These are phyloP conservation scores for Pestalotiopsis sp. DNA, from an alignment of 2,329 filamentous ascomycete species.

Conservation along the genomic window DNA sequence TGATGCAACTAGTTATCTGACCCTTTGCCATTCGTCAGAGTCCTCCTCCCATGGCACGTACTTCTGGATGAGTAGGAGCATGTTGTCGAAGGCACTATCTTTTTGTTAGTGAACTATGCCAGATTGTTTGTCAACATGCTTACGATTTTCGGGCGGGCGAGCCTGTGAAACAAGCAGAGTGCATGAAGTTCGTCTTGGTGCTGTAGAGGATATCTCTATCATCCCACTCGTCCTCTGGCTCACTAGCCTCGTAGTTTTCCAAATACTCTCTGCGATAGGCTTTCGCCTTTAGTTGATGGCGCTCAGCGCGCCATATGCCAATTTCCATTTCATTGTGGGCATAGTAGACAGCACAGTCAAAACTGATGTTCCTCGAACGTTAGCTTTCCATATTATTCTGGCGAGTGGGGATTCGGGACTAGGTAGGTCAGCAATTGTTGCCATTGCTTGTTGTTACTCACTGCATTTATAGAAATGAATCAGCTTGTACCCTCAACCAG, in stretches of 20 bases:
- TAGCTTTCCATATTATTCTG: too few species aligned
- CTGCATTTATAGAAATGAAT: too few species aligned
- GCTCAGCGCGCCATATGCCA: slow-evolving; percentile 18
- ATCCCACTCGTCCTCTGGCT: slow-evolving; percentile 24
- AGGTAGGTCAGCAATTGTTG: too few species aligned
- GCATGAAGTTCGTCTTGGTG: slow-evolving; percentile 20
- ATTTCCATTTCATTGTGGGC: slow-evolving; percentile 23
- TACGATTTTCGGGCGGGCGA: slow-evolving; percentile 2
- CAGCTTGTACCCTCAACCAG: too few species aligned
- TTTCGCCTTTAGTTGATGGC: slow-evolving; percentile 18
- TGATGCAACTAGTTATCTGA: too few species aligned
- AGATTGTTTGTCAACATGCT: neutral
- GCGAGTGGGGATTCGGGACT: too few species aligned
- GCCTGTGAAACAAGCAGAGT: slow-evolving; percentile 14
- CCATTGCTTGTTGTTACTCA: too few species aligned
- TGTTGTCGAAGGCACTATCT: neutral
- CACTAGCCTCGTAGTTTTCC: slow-evolving; percentile 18
- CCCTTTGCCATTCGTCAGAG: neutral
- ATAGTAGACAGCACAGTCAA: slow-evolving; percentile 20
- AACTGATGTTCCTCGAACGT: too few species aligned
- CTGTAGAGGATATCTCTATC: slow-evolving; percentile 25
- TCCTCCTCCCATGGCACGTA: neutral
- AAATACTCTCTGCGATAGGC: slow-evolving; percentile 22
- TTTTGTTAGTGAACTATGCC: too few species aligned
- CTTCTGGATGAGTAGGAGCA: slow-evolving; percentile 1